Base-by-base conservation (phyloP, 805 yeast genomes). In the Ogataea methanolica region DNA sequence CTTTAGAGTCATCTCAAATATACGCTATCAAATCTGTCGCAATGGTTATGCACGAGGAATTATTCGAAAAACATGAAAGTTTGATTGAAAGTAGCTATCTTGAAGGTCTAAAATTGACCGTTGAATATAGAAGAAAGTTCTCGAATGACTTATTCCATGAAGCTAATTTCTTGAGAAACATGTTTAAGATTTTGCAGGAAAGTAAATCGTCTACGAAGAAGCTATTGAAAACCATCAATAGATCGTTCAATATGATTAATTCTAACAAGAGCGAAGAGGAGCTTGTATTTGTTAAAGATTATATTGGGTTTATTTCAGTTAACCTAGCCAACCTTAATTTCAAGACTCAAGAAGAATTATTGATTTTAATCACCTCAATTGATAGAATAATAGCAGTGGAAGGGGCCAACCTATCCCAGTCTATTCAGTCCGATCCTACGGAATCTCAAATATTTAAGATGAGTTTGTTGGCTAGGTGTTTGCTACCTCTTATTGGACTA, bases 41-140 rank as follows among this genome's bases (percentile, higher is more conserved):
- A 0, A 48, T 69, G 1, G 72, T 70, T 0, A 65, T 86, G 46
- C 86, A 85, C 54, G 59, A 60, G 19, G 78, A 74, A 8, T 56
- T 88, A 3, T 79, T 76, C 54, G 83, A 77, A 19, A 84, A 82
- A 50, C 81, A 86, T 58, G 92, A 86, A 59, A 77, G 88, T 2
- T 71, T 89, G 58, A 76, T 87, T 21, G 91, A 85, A 42, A 66
- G 82, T 6, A 74, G 81, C 44, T 81, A 87, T 53, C 62, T 73
- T 2, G 86, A 82, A 47, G 94, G 92, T 0, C 58, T 88, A 6
- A 75, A 66, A 45, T 50, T 71, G 22, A 87, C 89, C 0, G 73
- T 76, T 2, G 57, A 63, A 0, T 83, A 79, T 58, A 56, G 76
- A 36, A 53, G 59, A 26, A 55, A 56, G 17, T 40, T 66, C 1